Base-by-base conservation (phyloP, 2,329 filamentous ascomycete species). In the Colletotrichum lentis region DNA sequence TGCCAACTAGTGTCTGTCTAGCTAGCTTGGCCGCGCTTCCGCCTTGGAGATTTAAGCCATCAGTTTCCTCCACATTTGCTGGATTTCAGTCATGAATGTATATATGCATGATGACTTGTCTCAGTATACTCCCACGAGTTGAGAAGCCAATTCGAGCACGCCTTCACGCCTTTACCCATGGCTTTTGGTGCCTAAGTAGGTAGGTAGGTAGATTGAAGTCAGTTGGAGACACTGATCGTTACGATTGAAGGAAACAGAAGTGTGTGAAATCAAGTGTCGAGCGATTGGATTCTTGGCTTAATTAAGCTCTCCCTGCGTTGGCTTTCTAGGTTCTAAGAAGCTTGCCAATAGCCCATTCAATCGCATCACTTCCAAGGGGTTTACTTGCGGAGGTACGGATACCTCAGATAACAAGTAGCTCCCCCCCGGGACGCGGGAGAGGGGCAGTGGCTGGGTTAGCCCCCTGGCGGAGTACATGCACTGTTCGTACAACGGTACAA, bases 401-500 rank as follows among this genome's bases (percentile, higher is more conserved):
- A 35, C 31, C 31, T 35, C 7, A 35, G 31, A 10, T 35, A 35
- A 35, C 22, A 49, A 22, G 50, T 53, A 22, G 31, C 35, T 20
- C 8, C 50, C 24, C 50, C 31, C 8, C 20, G 27, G 49, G 3
- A 27, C 18, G 20, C 49, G 20, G 31, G 6, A 11, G 31, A 53
- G 31, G 14, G 35, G 49, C 24, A 18, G 37, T n/a, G 31, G n/a
- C 11, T 37, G 50, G 20, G 20, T 37, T 3, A 2, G 11, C 35
- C 31, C 52, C 52, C 52, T 54, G 37, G 31, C 52, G 22, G n/a
- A 54, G 52, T 37, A 37, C 52, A 39, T 39, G 12, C 12, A 20
- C 31, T 54, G 35, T 35, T 54, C 6, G n/a, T 39, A 22, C 52
- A 54, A 54, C n/a, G 52, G n/a, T 39, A 22, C 52, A 54, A 54